Evolutionary conservation across 257 asterid species (phyloP), one percentile per base, ranked within the genome.

Genomic region (Jasminum sambac): DNA sequence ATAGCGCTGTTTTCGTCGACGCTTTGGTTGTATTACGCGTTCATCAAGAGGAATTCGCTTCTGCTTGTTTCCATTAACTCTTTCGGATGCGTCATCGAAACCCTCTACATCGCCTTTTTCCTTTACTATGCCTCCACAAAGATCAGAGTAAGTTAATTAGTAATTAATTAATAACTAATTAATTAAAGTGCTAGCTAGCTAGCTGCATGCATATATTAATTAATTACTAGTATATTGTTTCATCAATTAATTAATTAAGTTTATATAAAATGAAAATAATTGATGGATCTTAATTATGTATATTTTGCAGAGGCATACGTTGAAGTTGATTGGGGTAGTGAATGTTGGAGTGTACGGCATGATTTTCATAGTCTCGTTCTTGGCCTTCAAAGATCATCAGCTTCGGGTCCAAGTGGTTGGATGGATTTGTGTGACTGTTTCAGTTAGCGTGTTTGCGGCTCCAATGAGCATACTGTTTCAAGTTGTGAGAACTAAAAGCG

Each of bases 11-110:
- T 89, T 72, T 84, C 95, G 3, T 87, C 96, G 17, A 66, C 81
- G 82, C 81, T 91, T 2, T 91, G 96, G 96, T 81, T 91, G 63
- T 89, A 91, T 74, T 91, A 91, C 9, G 97, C 97, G 0, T 70
- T 89, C 9, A 82, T 86, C 38, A 87, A 91, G 70, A 30, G 40
- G 63, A 69, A 79, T 21, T 74, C 88, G 0, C 57, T 76, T 6
- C 84, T 91, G 37, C 83, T 91, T 55, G 74, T 91, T 77, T 72
- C 95, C 25, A 91, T 91, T 71, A 91, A 91, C 68, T 78, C 93
- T 0, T 70, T 89, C 21, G 97, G 96, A 19, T 83, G 88, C 67
- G 2, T 89, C 14, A 75, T 91, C n/a, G 83, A 91, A 74, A 80
- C 93, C 0, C 10, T 84, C 37, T 89, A 89, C 84, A 78, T 89